Conservation (phyloP, 371 early-diverging fungal genomes). For the Batrachochytrium dendrobatidis region DNA sequence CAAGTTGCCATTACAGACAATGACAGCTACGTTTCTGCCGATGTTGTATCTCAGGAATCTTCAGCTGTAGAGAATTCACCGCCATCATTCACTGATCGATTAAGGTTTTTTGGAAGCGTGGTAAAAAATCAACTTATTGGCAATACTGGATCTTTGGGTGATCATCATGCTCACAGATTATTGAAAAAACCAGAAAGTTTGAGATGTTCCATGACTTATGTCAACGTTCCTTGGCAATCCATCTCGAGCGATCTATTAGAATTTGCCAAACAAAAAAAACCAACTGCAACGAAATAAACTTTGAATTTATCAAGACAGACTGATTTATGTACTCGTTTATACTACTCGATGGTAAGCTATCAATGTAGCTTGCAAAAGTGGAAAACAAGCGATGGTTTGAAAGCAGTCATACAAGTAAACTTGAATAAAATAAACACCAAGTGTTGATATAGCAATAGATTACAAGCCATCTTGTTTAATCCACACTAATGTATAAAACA, state of each 20-base stretch:
- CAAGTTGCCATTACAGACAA: slow-evolving; percentile 49
- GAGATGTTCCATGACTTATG: slow-evolving; percentile 72
- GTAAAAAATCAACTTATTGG: neutral
- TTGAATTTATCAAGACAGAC: too few relatives aligned
- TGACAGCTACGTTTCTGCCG: neutral
- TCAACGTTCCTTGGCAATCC: slow-evolving; percentile 70
- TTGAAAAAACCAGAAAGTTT: slow-evolving; percentile 39
- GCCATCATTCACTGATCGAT: neutral
- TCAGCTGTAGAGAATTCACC: neutral
- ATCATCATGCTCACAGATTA: slow-evolving; percentile 9
- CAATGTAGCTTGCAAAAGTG: too few relatives aligned
- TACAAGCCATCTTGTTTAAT: too few relatives aligned
- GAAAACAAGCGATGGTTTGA: too few relatives aligned
- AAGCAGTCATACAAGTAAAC: too few relatives aligned
- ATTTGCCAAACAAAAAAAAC: too few relatives aligned
- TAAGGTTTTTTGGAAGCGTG: neutral
- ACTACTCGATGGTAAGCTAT: too few relatives aligned
- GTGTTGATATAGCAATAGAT: too few relatives aligned
- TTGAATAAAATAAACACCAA: too few relatives aligned
- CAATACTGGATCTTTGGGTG: neutral
- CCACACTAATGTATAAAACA: too few relatives aligned
- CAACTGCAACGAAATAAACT: too few relatives aligned
- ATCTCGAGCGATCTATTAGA: slow-evolving; percentile 18
- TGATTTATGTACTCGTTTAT: too few relatives aligned
- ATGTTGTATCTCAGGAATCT: neutral